Conservation (phyloP, 306 rosid species). For the Astragalus glycyphyllos region DNA sequence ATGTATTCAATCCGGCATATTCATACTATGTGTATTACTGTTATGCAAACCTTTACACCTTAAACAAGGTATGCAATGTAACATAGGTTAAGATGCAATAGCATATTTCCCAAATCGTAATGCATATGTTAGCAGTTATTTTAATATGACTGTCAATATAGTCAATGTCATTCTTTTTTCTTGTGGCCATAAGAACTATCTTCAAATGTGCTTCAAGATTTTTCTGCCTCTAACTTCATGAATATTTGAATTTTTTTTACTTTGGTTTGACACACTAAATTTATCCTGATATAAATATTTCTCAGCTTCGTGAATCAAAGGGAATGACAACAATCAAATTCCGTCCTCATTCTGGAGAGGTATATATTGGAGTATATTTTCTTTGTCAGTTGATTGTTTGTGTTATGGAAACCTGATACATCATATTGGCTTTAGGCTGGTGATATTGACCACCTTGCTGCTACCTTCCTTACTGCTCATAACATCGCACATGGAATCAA, state of each 20-base stretch:
- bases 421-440: conserved; percentile 72
- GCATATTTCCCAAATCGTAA: conserved; percentile 20
- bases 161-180: conserved; percentile 20
- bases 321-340: conserved; percentile 95
- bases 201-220: not conserved
- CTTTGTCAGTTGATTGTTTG: conserved; percentile 21
- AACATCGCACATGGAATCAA: conserved; percentile 97
- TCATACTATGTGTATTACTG: conserved; percentile 95
- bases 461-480: conserved; percentile 84
- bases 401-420: conserved; percentile 35
- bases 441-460: conserved; percentile 98
- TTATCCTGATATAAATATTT: conserved; percentile 46
- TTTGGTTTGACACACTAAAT: conserved; percentile 24
- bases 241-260: conserved; percentile 15
- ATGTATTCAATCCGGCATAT: conserved; percentile 93
- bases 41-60: conserved; percentile 90
- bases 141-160: not conserved
- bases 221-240: conserved; percentile 23
- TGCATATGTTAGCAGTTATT: not conserved
- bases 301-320: conserved; percentile 97
- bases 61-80: conserved; percentile 74
- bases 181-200: not conserved
- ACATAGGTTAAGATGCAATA: conserved; percentile 6
- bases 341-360: conserved; percentile 99
- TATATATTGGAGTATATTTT: conserved; percentile 43